Conservation (phyloP, 2,329 filamentous ascomycete species). For the Didymella lethalis region DNA sequence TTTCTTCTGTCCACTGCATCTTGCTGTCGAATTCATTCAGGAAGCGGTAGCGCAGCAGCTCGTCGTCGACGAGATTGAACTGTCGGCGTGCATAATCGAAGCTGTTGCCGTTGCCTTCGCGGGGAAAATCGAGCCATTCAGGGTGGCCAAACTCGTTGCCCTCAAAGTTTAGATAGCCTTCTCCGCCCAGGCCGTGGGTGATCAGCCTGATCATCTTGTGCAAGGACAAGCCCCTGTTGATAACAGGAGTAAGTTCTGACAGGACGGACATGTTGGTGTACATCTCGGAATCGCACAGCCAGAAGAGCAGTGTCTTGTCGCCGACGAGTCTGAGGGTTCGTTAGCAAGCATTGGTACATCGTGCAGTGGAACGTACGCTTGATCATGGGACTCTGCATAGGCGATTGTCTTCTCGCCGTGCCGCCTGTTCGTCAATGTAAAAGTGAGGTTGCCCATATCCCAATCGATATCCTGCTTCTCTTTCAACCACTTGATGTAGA, state of each 20-base stretch:
- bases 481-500: conserved; percentile 99
- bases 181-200: conserved; percentile 89
- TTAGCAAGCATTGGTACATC: not conserved
- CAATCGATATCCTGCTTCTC: conserved; percentile 90
- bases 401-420: conserved; percentile 98
- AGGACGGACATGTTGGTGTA: conserved; percentile 97
- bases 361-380: conserved; percentile 73
- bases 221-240: conserved; percentile 87
- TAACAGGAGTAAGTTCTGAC: conserved; percentile 82
- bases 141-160: conserved; percentile 99
- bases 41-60: conserved; percentile 84
- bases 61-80: conserved; percentile 89
- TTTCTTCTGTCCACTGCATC: conserved; percentile 88
- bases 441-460: conserved; percentile 86
- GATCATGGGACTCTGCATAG: conserved; percentile 96
- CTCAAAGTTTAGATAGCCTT: conserved; percentile 98
- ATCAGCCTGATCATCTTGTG: conserved; percentile 98
- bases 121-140: conserved; percentile 98
- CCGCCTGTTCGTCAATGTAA: conserved; percentile 88
- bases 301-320: conserved; percentile 97
- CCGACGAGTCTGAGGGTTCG: conserved; percentile 75
- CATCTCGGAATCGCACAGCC: conserved; percentile 95
- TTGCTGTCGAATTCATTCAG: conserved; percentile 91
- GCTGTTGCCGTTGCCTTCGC: conserved; percentile 89
- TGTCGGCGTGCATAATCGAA: conserved; percentile 95